Evolutionary conservation across 768 basidiomycete genomes (phyloP).

Genomic region (Tephrocybe sp.): DNA sequence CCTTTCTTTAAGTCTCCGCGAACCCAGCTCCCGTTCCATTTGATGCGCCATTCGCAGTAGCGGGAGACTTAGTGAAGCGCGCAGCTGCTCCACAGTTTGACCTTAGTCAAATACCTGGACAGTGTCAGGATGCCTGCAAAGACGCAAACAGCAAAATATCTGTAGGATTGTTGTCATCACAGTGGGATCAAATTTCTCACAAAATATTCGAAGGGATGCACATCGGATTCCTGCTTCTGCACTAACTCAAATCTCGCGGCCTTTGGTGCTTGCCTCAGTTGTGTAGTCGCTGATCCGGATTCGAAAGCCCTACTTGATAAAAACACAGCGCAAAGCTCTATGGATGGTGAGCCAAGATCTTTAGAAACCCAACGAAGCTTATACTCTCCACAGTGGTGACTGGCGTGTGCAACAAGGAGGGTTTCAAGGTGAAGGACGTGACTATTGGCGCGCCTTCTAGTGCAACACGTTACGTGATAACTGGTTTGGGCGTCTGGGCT

Average conservation of each 20-base stretch:
- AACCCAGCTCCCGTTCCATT: not conserved
- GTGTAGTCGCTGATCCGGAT: not conserved
- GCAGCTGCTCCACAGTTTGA: not conserved
- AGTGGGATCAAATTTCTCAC: not conserved
- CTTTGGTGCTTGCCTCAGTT: not conserved
- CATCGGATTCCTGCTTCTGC: not conserved
- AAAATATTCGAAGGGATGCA: not conserved
- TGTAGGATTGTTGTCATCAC: not conserved
- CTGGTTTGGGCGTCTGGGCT: not conserved
- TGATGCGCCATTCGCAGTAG: not conserved
- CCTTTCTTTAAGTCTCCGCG: not conserved
- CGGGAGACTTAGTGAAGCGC: not conserved
- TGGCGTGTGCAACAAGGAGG: not conserved
- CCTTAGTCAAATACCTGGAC: not conserved
- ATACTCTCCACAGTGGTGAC: not conserved
- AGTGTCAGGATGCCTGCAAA: not conserved
- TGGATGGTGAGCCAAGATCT: not conserved
- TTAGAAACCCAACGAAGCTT: not conserved
- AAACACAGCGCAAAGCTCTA: not conserved
- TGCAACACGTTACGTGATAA: not conserved
- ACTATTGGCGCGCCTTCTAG: not conserved
- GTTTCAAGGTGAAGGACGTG: slow-evolving; percentile 1
- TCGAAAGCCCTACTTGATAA: not conserved
- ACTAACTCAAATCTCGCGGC: not conserved
- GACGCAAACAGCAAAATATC: not conserved